Evolutionary conservation across 176 grass and related monocot genomes (phyloP).

Genomic region (Pontederia paniculata): DNA sequence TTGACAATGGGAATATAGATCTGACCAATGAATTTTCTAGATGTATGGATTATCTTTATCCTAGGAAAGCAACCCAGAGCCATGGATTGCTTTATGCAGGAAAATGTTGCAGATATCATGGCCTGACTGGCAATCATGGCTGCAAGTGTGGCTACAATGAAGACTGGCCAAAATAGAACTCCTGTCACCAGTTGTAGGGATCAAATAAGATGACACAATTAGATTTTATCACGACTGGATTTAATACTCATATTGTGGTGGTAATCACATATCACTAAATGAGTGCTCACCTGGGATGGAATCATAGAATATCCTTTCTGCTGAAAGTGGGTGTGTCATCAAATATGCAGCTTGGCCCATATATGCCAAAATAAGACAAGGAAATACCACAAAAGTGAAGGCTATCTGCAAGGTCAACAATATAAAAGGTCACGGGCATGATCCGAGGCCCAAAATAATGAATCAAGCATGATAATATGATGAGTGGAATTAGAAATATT

Average conservation of each 20-base stretch:
- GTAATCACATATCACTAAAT: conserved; percentile 12
- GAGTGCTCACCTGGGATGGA: conserved; percentile 75
- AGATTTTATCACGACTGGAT: no score
- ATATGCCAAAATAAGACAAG: conserved; percentile 90
- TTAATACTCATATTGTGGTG: no score
- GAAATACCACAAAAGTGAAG: conserved; percentile 78
- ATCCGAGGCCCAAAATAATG: background rate
- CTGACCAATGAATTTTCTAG: conserved; percentile 90
- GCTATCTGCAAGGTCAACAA: conserved; percentile 46
- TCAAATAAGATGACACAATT: no score
- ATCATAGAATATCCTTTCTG: conserved; percentile 86
- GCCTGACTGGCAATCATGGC: conserved; percentile 99
- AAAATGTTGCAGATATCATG: conserved; percentile 99
- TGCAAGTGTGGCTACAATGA: conserved; percentile 91
- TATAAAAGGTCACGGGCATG: conserved; percentile 1
- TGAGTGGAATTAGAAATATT: no score
- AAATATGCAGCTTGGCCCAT: conserved; percentile 98
- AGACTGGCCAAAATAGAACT: conserved; percentile 82
- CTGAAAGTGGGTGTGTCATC: conserved; percentile 57
- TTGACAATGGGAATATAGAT: conserved; percentile 98
- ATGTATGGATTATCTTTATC: conserved; percentile 89
- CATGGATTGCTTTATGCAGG: conserved; percentile 98
- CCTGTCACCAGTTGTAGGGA: conserved; percentile 19
- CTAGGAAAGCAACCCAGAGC: conserved; percentile 95
- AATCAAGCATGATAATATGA: no score